phyloP scores from a whole-genome alignment of 495 filamentous ascomycete genomes.

The Penicillium coprophilum region DNA sequence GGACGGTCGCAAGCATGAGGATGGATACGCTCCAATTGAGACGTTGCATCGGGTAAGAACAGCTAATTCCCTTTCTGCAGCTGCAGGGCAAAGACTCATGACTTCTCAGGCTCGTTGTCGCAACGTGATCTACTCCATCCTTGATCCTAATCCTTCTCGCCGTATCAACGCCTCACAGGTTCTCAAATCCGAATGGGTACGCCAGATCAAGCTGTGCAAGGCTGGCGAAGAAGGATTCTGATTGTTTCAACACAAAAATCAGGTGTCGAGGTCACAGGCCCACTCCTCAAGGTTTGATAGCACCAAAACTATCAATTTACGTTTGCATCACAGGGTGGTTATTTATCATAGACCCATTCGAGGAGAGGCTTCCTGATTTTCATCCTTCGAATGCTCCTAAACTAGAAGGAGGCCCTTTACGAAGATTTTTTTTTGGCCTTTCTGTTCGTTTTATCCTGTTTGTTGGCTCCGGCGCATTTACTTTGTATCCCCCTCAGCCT shows the following conservation, averaged over 20 bases:
- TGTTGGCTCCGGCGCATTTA: conserved; percentile 15
- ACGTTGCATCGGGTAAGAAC: conserved; percentile 85
- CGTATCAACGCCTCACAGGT: conserved; percentile 96
- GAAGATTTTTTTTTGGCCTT: conserved; percentile 4
- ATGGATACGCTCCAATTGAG: conserved; percentile 95
- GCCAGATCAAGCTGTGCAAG: conserved; percentile 94
- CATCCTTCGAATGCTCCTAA: conserved; percentile 28
- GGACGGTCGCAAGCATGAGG: conserved; percentile 86
- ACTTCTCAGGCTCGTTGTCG: conserved; percentile 80
- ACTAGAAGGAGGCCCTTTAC: conserved; percentile 33
- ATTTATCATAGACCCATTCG: conserved; percentile 32
- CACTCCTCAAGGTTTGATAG: conserved; percentile 11
- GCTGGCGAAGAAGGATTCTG: conserved; percentile 88
- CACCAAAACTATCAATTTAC: conserved; percentile 8
- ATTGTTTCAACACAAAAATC: conserved; percentile 17
- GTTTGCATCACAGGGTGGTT: conserved; percentile 31
- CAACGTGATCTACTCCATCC: conserved; percentile 97
- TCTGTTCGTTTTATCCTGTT: conserved; percentile 11
- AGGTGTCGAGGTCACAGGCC: conserved; percentile 2
- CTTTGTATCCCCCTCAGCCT: conserved; percentile 4
- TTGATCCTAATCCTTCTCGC: conserved; percentile 87
- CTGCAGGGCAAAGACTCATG: conserved; percentile 36
- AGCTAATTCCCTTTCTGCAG: conserved; percentile 11
- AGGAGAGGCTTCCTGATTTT: conserved; percentile 16
- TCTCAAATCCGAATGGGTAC: conserved; percentile 96